Percentiles rank a stretch among this genome's conserved stretches.
Evolutionary conservation across 352 stramenopile genomes (phyloP).

Genomic region (Globisporangium abappressorium): DNA sequence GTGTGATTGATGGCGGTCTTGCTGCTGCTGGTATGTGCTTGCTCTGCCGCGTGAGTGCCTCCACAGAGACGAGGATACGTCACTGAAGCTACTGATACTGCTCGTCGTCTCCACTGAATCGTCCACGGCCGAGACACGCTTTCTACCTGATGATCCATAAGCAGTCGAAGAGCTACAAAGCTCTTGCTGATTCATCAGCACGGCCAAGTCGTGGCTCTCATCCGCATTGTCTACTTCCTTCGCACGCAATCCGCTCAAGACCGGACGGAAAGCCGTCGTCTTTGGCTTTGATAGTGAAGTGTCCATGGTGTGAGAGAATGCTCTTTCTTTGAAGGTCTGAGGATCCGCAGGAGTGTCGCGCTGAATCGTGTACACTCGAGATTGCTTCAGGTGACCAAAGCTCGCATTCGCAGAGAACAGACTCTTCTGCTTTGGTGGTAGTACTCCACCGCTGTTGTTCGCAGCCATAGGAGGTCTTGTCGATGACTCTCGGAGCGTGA

Average conservation of each 20-base stretch:
- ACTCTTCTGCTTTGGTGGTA: conserved; percentile 8
- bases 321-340: not conserved
- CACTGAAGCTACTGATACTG: conserved; percentile 14
- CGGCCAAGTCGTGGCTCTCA: conserved; percentile 1
- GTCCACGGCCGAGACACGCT: not conserved
- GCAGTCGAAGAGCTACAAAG: not conserved
- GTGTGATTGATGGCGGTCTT: not conserved
- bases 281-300: not conserved
- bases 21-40: not conserved
- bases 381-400: conserved; percentile 4
- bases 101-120: conserved; percentile 18
- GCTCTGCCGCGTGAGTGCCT: not conserved
- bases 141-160: not conserved
- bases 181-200: not conserved
- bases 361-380: conserved; percentile 10
- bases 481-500: conserved; percentile 37
- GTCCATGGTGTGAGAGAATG: not conserved
- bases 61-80: conserved; percentile 15
- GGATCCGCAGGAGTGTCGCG: not conserved
- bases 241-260: not conserved
- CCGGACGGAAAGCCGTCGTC: conserved; percentile 4
- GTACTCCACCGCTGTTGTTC: not conserved
- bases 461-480: not conserved
- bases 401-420: not conserved
- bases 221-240: not conserved